Conservation (phyloP, 1,139 yeast genomes). For the Candida sanyaensis region DNA sequence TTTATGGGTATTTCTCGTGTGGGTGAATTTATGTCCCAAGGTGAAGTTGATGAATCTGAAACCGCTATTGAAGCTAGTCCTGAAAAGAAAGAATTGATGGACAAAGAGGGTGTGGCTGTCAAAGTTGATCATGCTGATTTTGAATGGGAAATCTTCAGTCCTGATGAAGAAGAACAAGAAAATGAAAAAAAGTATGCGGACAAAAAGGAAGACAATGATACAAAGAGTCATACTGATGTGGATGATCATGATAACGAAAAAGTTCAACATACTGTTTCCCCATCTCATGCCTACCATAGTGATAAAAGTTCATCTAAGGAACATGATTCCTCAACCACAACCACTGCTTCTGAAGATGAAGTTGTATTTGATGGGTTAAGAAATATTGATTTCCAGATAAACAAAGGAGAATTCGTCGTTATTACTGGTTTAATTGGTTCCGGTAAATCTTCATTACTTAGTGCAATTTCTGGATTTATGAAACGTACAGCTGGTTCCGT, state of each 20-base stretch:
- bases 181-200: slow-evolving; percentile 9
- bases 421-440: slow-evolving; percentile 75
- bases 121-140: slow-evolving; percentile 55
- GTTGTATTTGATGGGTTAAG: slow-evolving; percentile 16
- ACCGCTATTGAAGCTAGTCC: slow-evolving; percentile 22
- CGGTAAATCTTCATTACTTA: slow-evolving; percentile 67
- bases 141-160: slow-evolving; percentile 62
- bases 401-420: slow-evolving; percentile 61
- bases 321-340: slow-evolving; percentile 5
- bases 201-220: slow-evolving; percentile 12
- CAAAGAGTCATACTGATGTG: neutral
- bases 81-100: slow-evolving; percentile 25
- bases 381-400: slow-evolving; percentile 20
- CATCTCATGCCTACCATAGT: slow-evolving; percentile 2
- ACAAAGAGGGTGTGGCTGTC: slow-evolving; percentile 38
- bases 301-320: slow-evolving; percentile 11
- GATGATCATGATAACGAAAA: slow-evolving; percentile 4
- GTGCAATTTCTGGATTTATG: slow-evolving; percentile 59
- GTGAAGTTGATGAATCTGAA: slow-evolving; percentile 22
- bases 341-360: slow-evolving; percentile 8
- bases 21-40: slow-evolving; percentile 48
- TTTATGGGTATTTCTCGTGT: slow-evolving; percentile 62
- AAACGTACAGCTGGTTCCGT: slow-evolving; percentile 41
- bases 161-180: slow-evolving; percentile 18
- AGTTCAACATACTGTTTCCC: slow-evolving; percentile 1